Conservation (phyloP, 495 filamentous ascomycete genomes). For the Geopyxis carbonaria region DNA sequence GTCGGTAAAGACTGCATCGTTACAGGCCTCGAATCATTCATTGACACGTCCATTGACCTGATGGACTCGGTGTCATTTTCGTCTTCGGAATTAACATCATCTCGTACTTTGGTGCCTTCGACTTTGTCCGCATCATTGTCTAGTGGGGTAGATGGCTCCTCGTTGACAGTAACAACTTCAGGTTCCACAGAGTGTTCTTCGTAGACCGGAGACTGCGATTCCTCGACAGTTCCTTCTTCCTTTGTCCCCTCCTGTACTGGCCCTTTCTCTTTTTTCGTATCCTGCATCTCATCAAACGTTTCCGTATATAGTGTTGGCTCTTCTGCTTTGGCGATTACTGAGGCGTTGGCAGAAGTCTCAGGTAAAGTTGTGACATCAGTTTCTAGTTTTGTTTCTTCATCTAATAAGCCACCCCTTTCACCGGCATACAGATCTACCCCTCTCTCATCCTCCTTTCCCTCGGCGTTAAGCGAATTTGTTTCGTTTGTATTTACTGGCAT, state of each 20-base stretch:
- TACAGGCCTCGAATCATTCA: constrained; percentile 21
- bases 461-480: too few species aligned
- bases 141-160: background rate
- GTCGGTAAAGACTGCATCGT: constrained; percentile 14
- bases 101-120: constrained; percentile 10
- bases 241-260: background rate
- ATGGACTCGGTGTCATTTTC: constrained; percentile 7
- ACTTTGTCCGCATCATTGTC: constrained; percentile 5
- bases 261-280: background rate
- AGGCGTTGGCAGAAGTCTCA: too few species aligned
- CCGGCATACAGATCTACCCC: too few species aligned
- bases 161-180: background rate
- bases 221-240: background rate
- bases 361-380: too few species aligned
- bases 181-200: background rate
- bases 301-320: too few species aligned
- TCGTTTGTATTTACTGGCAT: too few species aligned
- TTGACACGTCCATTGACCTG: constrained; percentile 15
- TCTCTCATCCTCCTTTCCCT: too few species aligned
- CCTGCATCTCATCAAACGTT: background rate
- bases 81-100: constrained; percentile 7
- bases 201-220: background rate
- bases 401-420: too few species aligned
- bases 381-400: too few species aligned
- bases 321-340: too few species aligned